Conservation (phyloP, 225 moss, liverwort and hornwort genomes). For the Pleurozium schreberi region DNA sequence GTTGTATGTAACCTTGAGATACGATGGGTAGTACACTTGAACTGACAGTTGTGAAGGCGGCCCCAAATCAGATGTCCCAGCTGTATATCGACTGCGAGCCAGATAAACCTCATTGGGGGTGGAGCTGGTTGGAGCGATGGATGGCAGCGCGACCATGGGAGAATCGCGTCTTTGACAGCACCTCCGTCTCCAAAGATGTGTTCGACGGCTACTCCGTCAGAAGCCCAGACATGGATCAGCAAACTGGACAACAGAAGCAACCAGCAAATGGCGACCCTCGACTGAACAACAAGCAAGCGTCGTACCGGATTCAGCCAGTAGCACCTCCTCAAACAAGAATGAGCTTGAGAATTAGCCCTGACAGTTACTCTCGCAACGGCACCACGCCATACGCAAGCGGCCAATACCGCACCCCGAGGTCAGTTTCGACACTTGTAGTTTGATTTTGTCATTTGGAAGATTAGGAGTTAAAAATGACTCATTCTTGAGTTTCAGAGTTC, state of each 20-base stretch:
- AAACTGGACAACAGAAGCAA: neutral
- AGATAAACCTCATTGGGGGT: constrained; percentile 84
- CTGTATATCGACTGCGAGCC: constrained; percentile 84
- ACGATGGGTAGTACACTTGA: neutral
- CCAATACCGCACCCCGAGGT: neutral
- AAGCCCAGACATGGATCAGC: constrained; percentile 43
- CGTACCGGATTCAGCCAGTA: constrained; percentile 1
- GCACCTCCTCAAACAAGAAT: neutral
- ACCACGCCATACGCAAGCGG: neutral
- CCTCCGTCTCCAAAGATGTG: constrained; percentile 42
- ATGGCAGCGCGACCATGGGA: constrained; percentile 96
- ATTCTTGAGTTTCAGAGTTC: neutral
- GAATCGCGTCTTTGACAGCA: constrained; percentile 58
- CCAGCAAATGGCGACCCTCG: constrained; percentile 48
- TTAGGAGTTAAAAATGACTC: neutral
- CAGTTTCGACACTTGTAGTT: neutral
- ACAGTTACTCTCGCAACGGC: neutral
- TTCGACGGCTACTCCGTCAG: constrained; percentile 54
- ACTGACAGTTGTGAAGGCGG: constrained; percentile 27
- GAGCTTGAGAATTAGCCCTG: constrained; percentile 1
- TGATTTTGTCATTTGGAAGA: neutral
- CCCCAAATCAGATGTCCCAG: constrained; percentile 62
- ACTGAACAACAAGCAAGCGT: constrained; percentile 17
- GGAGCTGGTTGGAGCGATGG: constrained; percentile 97
- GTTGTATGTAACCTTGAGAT: neutral